phyloP scores from a whole-genome alignment of 805 yeast genomes.

The Hanseniaspora hatyaiensis region DNA sequence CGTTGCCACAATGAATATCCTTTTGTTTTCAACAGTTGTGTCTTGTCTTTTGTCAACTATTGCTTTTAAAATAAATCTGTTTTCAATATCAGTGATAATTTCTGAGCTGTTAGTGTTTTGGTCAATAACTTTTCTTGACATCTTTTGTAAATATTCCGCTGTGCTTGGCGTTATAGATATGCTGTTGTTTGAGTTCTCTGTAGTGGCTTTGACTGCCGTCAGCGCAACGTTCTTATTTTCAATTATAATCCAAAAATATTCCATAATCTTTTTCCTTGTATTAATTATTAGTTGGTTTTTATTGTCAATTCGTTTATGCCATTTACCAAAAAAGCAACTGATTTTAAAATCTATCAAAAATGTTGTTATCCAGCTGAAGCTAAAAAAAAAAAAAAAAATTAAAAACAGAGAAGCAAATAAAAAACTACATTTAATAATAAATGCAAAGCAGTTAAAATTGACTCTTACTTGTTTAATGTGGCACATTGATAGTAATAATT shows the following conservation, averaged over 20 bases:
- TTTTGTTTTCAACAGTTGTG: not conserved
- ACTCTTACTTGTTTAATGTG: too few relatives aligned
- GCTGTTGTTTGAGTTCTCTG: not conserved
- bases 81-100: not conserved
- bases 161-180: not conserved
- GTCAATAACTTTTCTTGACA: conserved; percentile 1
- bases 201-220: not conserved
- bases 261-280: too few relatives aligned
- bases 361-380: too few relatives aligned
- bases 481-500: too few relatives aligned
- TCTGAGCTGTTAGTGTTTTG: too few relatives aligned
- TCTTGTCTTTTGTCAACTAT: not conserved
- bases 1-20: not conserved
- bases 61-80: not conserved
- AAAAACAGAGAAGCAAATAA: not conserved
- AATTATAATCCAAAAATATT: conserved; percentile 8
- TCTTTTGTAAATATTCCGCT: not conserved
- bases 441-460: too few relatives aligned
- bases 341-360: too few relatives aligned
- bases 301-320: too few relatives aligned
- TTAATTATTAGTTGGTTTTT: not conserved
- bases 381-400: not conserved
- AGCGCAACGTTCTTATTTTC: conserved; percentile 2
- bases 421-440: not conserved
- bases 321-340: too few relatives aligned